phyloP scores from a whole-genome alignment of 192 early-diverging fungal species.

The Gamsiella multidivaricata region DNA sequence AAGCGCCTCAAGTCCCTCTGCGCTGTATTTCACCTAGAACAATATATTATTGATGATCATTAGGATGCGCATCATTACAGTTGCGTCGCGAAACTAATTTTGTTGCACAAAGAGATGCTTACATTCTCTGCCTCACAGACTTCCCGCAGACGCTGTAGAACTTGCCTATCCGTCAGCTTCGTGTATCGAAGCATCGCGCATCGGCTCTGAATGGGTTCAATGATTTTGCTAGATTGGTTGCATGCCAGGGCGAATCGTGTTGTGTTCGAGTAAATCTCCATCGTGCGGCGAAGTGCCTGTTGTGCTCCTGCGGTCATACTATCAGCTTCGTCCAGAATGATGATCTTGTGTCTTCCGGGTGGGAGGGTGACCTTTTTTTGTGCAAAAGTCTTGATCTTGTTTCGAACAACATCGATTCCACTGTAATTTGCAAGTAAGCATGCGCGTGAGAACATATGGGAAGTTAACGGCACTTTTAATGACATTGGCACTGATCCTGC shows the following conservation, averaged over 20 bases:
- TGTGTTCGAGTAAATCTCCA: slow-evolving; percentile 97
- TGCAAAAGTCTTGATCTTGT: slow-evolving; percentile 98
- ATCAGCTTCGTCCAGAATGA: slow-evolving; percentile 99
- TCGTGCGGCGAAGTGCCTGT: slow-evolving; percentile 96
- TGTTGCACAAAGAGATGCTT: not conserved
- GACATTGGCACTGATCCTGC: not conserved
- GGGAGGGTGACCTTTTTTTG: slow-evolving; percentile 98
- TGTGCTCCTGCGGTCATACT: slow-evolving; percentile 98
- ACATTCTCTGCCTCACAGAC: slow-evolving; percentile 87
- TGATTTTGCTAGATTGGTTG: slow-evolving; percentile 96
- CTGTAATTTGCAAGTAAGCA: slow-evolving; percentile 44
- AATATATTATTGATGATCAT: not conserved
- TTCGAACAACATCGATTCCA: slow-evolving; percentile 96
- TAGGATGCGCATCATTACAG: too few relatives aligned
- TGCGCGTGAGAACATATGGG: not conserved
- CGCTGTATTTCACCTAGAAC: slow-evolving; percentile 78
- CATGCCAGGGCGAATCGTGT: slow-evolving; percentile 98
- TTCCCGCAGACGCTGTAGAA: slow-evolving; percentile 83
- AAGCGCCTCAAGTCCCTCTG: slow-evolving; percentile 91
- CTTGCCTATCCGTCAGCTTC: slow-evolving; percentile 81
- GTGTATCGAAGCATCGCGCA: slow-evolving; percentile 93
- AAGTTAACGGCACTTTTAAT: not conserved
- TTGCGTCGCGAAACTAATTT: not conserved
- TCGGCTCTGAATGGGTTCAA: slow-evolving; percentile 97
- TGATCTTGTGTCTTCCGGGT: slow-evolving; percentile 84